Base-by-base conservation (phyloP, 2,329 filamentous ascomycete genomes). In the Alternaria sp. region DNA sequence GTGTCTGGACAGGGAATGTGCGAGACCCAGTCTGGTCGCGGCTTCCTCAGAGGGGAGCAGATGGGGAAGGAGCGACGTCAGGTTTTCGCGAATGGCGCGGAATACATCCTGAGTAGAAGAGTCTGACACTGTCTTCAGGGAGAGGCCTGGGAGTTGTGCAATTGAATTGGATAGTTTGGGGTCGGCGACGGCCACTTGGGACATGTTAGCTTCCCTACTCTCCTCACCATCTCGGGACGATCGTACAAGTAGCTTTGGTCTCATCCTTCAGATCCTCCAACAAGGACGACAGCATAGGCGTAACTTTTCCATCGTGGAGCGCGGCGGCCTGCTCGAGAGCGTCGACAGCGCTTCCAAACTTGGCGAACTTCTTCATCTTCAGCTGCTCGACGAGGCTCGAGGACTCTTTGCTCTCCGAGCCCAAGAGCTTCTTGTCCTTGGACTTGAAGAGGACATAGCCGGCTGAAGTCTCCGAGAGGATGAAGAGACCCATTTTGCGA, bases 371-470 rank as follows among this genome's bases (percentile, higher is more conserved):
- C 86, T 98, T 98, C 77, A 98, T 85, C 82, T 97, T 97, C 72
- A 99, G 82, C 90, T 96, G 87, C 72, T 91, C 90, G 72, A 92
- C 91, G 66, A 96, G 87, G 72, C 91, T 91, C 79, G 97, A 93
- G 34, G 92, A 88, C 60, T 90, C 90, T 67, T 88, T 86, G 62
- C 93, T 85, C 64, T 87, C 84, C 53, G 86, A 85, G 80, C 94
- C 90, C 74, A 99, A 85, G 60, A 98, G 86, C 85, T 98, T 98
- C 88, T 97, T 98, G 86, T 98, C 94, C 80, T 93, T 92, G 72
- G 94, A 91, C 86, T 99, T 98, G 84, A 99, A 93, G 79, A 99
- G 88, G 80, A 93, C 95, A 84, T 98, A 98, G 79, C 95, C 96
- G 72, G 93, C 93, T 72, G 71, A 73, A 46, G 74, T 76, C 65